phyloP scores from a whole-genome alignment of 352 stramenopile species.

The Hyaloperonospora brassicae region DNA sequence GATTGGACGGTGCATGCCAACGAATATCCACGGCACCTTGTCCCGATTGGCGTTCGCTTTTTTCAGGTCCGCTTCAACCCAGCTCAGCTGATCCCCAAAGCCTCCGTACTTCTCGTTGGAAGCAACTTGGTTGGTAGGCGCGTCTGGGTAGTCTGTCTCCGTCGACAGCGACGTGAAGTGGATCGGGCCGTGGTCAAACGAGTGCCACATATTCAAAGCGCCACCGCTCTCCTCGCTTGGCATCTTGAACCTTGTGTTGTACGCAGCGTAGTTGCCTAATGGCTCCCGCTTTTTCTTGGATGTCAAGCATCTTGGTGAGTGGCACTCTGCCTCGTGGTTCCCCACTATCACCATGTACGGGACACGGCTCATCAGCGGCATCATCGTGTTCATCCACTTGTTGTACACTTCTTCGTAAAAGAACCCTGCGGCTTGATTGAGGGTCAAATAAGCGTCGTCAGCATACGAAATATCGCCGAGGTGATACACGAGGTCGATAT shows the following conservation, averaged over 20 bases:
- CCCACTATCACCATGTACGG: constrained; percentile 82
- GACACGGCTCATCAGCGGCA: constrained; percentile 38
- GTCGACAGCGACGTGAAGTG: constrained; percentile 82
- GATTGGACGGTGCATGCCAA: constrained; percentile 81
- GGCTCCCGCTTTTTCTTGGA: constrained; percentile 41
- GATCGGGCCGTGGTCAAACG: constrained; percentile 74
- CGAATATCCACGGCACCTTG: constrained; percentile 70
- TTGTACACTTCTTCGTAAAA: constrained; percentile 87
- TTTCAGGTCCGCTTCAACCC: constrained; percentile 53
- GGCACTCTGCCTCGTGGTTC: constrained; percentile 87
- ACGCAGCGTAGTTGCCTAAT: constrained; percentile 78
- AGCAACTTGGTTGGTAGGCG: constrained; percentile 23
- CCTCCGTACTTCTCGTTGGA: not conserved
- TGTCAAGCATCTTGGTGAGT: constrained; percentile 52
- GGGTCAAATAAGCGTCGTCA: constrained; percentile 22
- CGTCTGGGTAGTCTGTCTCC: constrained; percentile 54
- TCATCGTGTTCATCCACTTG: constrained; percentile 68
- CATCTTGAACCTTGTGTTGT: constrained; percentile 84
- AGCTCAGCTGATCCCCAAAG: constrained; percentile 12
- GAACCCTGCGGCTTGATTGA: constrained; percentile 39
- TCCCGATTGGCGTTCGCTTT: constrained; percentile 57
- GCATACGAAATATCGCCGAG: constrained; percentile 62
- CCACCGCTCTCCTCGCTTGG: constrained; percentile 53
- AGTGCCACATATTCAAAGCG: constrained; percentile 83
- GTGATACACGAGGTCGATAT: constrained; percentile 61